Percentiles rank a stretch among this genome's conserved stretches.
Conservation (phyloP, 2,329 filamentous ascomycete species). For the Sporothrix variecibatus region DNA sequence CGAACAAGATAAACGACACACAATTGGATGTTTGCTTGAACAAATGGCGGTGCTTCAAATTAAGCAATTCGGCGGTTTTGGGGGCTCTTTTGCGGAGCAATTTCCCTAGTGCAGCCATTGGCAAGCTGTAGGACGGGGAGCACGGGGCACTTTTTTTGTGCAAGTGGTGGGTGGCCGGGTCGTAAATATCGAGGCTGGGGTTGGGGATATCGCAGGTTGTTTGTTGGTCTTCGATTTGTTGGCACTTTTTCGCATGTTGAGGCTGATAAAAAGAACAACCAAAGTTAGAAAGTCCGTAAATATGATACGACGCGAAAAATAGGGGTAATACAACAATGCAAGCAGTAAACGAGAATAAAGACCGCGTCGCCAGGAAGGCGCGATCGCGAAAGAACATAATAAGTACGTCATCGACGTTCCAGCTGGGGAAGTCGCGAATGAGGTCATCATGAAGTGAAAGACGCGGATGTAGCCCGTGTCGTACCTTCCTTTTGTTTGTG, state of each 20-base stretch:
- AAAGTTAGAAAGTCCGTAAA: not conserved
- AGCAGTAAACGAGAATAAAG: not conserved
- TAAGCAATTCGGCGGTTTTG: not conserved
- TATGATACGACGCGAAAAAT: not conserved
- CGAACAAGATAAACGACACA: not conserved
- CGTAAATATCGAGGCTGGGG: not conserved
- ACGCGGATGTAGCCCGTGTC: not conserved
- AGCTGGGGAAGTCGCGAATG: not conserved
- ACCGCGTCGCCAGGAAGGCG: not conserved
- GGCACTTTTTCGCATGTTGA: not conserved
- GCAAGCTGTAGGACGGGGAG: not conserved
- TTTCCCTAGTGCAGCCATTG: slow-evolving; percentile 13
- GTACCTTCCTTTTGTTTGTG: not conserved
- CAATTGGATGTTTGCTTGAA: not conserved
- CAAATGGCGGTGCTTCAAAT: not conserved
- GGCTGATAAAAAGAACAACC: not conserved
- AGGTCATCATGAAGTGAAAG: not conserved
- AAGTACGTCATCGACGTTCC: not conserved
- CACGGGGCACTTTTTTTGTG: not conserved
- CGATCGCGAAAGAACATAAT: not conserved
- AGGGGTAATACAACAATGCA: not conserved
- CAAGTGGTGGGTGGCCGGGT: not conserved
- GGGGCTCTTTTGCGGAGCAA: slow-evolving; percentile 7
- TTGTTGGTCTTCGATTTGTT: not conserved
- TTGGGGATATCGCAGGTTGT: not conserved